Conservation (phyloP, 2,329 filamentous ascomycete genomes). For the Leptosphaerulina australis region DNA sequence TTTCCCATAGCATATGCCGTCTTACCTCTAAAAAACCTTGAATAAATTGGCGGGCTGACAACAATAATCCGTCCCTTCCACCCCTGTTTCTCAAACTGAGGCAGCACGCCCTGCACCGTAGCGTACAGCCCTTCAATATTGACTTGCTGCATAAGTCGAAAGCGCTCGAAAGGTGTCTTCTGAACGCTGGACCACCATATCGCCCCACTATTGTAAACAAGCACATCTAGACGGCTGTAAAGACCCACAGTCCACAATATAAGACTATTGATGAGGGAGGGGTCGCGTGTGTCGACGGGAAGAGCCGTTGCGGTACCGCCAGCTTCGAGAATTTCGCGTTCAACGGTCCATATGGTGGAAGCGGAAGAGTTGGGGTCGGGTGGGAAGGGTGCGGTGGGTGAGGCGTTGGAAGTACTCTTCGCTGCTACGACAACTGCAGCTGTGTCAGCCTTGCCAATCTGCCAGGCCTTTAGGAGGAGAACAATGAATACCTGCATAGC, state of each 20-base stretch:
- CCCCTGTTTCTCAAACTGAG: slow-evolving; percentile 63
- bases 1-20: slow-evolving; percentile 81
- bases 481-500: slow-evolving; percentile 66
- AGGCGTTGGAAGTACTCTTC: slow-evolving; percentile 72
- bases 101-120: slow-evolving; percentile 70
- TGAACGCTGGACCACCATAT: slow-evolving; percentile 83
- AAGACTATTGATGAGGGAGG: slow-evolving; percentile 47
- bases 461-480: background rate
- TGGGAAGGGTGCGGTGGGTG: slow-evolving; percentile 64
- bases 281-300: slow-evolving; percentile 71
- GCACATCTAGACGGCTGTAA: slow-evolving; percentile 71
- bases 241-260: slow-evolving; percentile 57
- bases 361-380: slow-evolving; percentile 75
- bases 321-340: slow-evolving; percentile 70
- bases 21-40: slow-evolving; percentile 83
- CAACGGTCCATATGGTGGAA: slow-evolving; percentile 82
- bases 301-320: slow-evolving; percentile 70
- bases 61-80: slow-evolving; percentile 71
- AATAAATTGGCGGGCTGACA: slow-evolving; percentile 84
- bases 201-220: slow-evolving; percentile 83
- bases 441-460: background rate
- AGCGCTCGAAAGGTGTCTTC: slow-evolving; percentile 75
- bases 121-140: slow-evolving; percentile 74
- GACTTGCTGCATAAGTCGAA: slow-evolving; percentile 63
- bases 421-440: slow-evolving; percentile 71